These are phyloP conservation scores for Pseudoneurospora amorphoporcata DNA, from an alignment of 495 filamentous ascomycete genomes.

Conservation along the genomic window DNA sequence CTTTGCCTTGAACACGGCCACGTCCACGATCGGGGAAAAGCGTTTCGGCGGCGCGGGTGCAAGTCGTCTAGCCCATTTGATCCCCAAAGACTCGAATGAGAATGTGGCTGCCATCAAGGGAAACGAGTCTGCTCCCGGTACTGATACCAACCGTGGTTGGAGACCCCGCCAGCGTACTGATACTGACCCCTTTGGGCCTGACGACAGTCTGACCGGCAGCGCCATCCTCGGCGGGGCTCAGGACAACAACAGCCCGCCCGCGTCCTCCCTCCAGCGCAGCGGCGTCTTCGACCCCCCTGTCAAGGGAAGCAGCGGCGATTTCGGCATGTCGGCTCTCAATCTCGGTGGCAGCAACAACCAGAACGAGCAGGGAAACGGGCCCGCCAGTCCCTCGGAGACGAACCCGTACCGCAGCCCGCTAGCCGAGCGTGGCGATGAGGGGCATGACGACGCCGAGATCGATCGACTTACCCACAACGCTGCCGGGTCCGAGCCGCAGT, in stretches of 20 bases:
- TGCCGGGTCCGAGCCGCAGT: constrained; percentile 29
- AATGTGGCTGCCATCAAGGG: constrained; percentile 37
- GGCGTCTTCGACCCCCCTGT: constrained; percentile 46
- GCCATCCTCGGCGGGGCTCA: constrained; percentile 69
- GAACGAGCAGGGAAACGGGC: constrained; percentile 37
- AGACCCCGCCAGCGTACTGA: constrained; percentile 54
- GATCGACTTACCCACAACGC: constrained; percentile 29
- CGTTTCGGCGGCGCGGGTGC: constrained; percentile 60
- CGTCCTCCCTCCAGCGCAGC: constrained; percentile 27
- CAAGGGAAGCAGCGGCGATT: constrained; percentile 48
- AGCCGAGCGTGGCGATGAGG: constrained; percentile 51
- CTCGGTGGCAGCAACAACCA: constrained; percentile 30
- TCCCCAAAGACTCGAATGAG: constrained; percentile 68
- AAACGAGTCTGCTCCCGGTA: constrained; percentile 18
- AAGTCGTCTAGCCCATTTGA: constrained; percentile 74
- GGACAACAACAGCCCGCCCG: constrained; percentile 60
- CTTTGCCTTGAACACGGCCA: constrained; percentile 47
- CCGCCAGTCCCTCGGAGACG: constrained; percentile 82
- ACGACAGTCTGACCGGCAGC: constrained; percentile 56
- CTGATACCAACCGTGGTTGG: constrained; percentile 33
- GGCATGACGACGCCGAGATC: constrained; percentile 53
- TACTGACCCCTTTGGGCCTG: constrained; percentile 71
- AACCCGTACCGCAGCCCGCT: constrained; percentile 93
- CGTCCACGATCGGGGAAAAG: constrained; percentile 55
- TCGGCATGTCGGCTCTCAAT: constrained; percentile 75